These are phyloP conservation scores for Yamadazyma sp. DNA, from an alignment of 1,139 yeast species.

Conservation along the genomic window DNA sequence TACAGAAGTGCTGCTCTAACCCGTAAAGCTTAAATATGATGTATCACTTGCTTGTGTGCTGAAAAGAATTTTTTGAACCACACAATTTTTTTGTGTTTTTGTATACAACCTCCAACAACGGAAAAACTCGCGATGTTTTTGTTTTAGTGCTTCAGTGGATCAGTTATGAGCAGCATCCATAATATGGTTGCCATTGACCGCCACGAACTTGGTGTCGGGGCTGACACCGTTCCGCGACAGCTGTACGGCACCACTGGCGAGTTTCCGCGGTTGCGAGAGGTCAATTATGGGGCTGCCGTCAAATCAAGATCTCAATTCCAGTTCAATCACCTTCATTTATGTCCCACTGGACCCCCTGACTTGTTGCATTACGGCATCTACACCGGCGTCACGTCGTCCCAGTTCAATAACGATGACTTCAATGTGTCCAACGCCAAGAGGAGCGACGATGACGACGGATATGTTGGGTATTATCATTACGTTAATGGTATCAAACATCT, in stretches of 20 bases:
- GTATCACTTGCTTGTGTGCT: not conserved
- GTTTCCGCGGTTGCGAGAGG: slow-evolving; percentile 15
- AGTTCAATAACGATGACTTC: slow-evolving; percentile 32
- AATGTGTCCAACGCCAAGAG: slow-evolving; percentile 3
- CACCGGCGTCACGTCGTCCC: slow-evolving; percentile 32
- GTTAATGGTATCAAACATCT: slow-evolving; percentile 33
- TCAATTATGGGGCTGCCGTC: slow-evolving; percentile 12
- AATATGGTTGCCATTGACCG: slow-evolving; percentile 5
- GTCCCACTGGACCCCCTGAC: slow-evolving; percentile 37
- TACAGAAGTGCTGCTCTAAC: not conserved
- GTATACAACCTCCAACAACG: not conserved
- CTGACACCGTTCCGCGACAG: not conserved
- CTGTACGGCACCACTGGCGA: slow-evolving; percentile 10
- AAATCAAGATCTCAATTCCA: slow-evolving; percentile 13
- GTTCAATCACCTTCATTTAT: slow-evolving; percentile 2
- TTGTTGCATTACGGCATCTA: slow-evolving; percentile 42
- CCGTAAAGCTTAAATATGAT: not conserved
- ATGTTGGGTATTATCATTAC: slow-evolving; percentile 41
- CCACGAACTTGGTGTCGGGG: not conserved
- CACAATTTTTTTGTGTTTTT: no score
- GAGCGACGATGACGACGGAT: slow-evolving; percentile 37
- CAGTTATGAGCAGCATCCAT: slow-evolving; percentile 2
- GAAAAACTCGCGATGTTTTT: slow-evolving; percentile 1
- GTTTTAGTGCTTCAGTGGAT: not conserved
- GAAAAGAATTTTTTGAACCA: not conserved